Evolutionary conservation across 139 green algal species (phyloP).

Genomic region (Chlorella sp.): DNA sequence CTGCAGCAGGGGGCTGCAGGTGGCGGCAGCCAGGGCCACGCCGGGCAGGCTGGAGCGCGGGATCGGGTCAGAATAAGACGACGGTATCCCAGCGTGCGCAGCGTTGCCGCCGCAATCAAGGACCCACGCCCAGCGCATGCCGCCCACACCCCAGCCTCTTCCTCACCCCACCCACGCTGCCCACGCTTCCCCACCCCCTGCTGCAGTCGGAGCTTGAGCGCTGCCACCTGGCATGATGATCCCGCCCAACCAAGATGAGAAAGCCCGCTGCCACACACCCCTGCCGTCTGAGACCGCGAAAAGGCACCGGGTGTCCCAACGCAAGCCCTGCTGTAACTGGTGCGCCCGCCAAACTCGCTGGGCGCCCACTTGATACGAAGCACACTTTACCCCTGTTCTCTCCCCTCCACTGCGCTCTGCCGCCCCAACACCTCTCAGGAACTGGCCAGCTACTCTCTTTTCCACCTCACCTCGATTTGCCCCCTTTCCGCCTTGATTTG

Average conservation of each 20-base stretch:
- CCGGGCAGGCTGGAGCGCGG: too few relatives aligned
- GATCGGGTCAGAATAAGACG: neutral
- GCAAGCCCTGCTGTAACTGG: neutral
- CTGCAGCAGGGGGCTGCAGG: neutral
- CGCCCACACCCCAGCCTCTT: neutral
- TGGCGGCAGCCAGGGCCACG: too few relatives aligned
- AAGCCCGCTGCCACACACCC: too few relatives aligned
- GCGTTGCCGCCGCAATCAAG: too few relatives aligned
- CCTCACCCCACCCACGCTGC: neutral
- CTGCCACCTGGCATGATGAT: neutral
- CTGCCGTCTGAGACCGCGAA: neutral
- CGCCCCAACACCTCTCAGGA: too few relatives aligned
- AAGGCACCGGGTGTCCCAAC: neutral
- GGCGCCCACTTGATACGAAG: neutral
- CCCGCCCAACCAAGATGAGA: too few relatives aligned
- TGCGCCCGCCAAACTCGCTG: neutral
- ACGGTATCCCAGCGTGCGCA: neutral
- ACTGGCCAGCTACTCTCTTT: too few relatives aligned
- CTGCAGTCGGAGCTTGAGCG: slow-evolving; percentile 9
- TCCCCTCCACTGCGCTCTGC: too few relatives aligned
- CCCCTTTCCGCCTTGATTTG: too few relatives aligned
- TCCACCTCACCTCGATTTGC: too few relatives aligned
- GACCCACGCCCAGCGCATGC: neutral
- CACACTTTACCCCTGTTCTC: too few relatives aligned
- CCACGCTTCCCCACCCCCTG: neutral